These are phyloP conservation scores for Tanacetum coccineum DNA, from an alignment of 129 eudicot genomes.

Conservation along the genomic window DNA sequence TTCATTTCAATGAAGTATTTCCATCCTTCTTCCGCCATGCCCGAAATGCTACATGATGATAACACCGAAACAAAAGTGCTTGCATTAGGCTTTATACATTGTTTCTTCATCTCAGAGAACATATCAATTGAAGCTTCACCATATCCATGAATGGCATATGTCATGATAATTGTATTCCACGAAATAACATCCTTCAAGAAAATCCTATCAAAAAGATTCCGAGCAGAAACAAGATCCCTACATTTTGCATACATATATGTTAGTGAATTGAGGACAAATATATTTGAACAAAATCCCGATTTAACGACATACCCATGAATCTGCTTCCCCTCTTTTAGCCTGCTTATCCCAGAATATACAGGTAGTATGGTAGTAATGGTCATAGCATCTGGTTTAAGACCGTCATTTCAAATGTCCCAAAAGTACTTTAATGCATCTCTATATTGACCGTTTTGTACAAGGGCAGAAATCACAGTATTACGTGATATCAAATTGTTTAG, in stretches of 20 bases:
- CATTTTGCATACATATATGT: constrained; percentile 66
- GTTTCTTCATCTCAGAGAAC: constrained; percentile 37
- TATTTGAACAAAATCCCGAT: constrained; percentile 30
- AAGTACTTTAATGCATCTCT: constrained; percentile 45
- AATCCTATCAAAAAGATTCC: constrained; percentile 39
- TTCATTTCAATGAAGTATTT: constrained; percentile 56
- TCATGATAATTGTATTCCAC: constrained; percentile 87
- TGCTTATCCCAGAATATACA: constrained; percentile 54
- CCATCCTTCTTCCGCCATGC: constrained; percentile 73
- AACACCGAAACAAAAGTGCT: constrained; percentile 77
- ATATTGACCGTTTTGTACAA: constrained; percentile 50
- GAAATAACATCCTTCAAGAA: constrained; percentile 53
- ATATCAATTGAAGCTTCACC: constrained; percentile 24
- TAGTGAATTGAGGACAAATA: constrained; percentile 47
- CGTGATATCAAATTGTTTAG: constrained; percentile 50
- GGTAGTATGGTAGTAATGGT: constrained; percentile 47
- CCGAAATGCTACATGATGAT: constrained; percentile 63
- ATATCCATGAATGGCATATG: constrained; percentile 62
- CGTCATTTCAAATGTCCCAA: constrained; percentile 29
- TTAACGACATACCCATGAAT: constrained; percentile 52
- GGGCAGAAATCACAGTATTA: constrained; percentile 61
- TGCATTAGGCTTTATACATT: constrained; percentile 44
- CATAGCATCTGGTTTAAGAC: constrained; percentile 50
- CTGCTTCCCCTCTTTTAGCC: constrained; percentile 56
- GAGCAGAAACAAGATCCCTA: constrained; percentile 57